Base-by-base conservation (phyloP, 2,329 filamentous ascomycete species). In the Calycina marina region DNA sequence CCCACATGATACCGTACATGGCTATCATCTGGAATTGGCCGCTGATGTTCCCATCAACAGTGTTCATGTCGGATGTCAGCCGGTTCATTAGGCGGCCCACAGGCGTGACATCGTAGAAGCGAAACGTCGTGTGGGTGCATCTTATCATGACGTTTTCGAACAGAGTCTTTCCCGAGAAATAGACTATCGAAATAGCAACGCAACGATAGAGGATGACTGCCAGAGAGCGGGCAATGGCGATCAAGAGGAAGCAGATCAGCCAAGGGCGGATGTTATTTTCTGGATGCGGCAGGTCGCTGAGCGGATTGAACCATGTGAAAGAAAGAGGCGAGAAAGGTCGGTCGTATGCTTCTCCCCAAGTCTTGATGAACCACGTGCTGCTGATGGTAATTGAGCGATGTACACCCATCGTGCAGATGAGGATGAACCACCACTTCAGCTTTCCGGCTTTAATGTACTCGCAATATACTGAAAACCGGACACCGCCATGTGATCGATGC, bases 21-120 rank as follows among this genome's bases (percentile, higher is more conserved):
- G 75, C 73, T 8, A 86, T 78, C 0, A 65, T 56, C 39, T 82
- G 74, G 30, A 93, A 71, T 9, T 83, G 75, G 6, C 63, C 58
- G 29, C 81, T 78, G 45, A 93, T 80, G n/a, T 80, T 77, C 1
- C 85, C 85, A 48, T 94, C 86, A 0, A 93, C 69, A 30, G 83
- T 86, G 16, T 80, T 81, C 56, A 93, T 90, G 47, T 94, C 85
- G 2, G 82, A 83, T 0, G 85, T 93, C 38, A 94, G 65, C 5
- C 86, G 72, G 52, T 94, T 94, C 81, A 93, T 93, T 39, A 94
- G 61, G 28, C 86, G 72, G 0, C 86, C 86, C 0, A 92, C 76
- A 0, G 86, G 86, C 0, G 86, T 93, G 4, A 83, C 73, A 50
- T 94, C 86, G 57, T 93, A 90, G 54, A 86, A 94, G 1, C 84